A percentile compares a stretch with the other conserved stretches of the same genome.
Conservation (phyloP, 2,329 filamentous ascomycete species). For the Stromatinia cepivora region DNA sequence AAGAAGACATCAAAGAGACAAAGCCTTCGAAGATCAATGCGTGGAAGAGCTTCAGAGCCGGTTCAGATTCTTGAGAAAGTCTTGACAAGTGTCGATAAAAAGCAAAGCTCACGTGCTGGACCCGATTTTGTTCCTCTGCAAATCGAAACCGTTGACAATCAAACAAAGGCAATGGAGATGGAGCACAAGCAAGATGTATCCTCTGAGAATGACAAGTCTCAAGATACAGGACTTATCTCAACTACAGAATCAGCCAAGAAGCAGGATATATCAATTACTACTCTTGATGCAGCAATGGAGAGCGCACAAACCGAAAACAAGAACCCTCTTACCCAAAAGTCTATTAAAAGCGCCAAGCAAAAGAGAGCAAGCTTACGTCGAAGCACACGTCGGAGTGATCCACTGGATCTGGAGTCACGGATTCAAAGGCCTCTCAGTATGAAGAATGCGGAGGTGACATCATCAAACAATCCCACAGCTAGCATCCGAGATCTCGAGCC, state of each 20-base stretch:
- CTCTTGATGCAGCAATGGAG: neutral
- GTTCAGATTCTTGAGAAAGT: neutral
- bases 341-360: constrained; percentile 1
- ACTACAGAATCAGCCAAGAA: neutral
- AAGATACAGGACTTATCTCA: neutral
- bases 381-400: constrained; percentile 18
- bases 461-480: neutral
- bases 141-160: neutral
- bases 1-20: constrained; percentile 6
- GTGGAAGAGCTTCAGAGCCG: constrained; percentile 16
- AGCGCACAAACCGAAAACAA: neutral
- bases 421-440: neutral
- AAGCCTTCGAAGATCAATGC: constrained; percentile 18
- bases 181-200: neutral
- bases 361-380: constrained; percentile 9
- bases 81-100: neutral
- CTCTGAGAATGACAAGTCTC: neutral
- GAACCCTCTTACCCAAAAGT: neutral
- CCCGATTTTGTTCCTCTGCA: neutral
- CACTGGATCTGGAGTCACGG: neutral
- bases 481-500: neutral
- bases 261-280: neutral
- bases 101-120: neutral
- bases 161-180: neutral
- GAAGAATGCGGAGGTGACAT: neutral